A percentile compares a stretch with the other conserved stretches of the same genome.
phyloP scores from a whole-genome alignment of 805 yeast species.

The Zygosaccharomyces bailii region DNA sequence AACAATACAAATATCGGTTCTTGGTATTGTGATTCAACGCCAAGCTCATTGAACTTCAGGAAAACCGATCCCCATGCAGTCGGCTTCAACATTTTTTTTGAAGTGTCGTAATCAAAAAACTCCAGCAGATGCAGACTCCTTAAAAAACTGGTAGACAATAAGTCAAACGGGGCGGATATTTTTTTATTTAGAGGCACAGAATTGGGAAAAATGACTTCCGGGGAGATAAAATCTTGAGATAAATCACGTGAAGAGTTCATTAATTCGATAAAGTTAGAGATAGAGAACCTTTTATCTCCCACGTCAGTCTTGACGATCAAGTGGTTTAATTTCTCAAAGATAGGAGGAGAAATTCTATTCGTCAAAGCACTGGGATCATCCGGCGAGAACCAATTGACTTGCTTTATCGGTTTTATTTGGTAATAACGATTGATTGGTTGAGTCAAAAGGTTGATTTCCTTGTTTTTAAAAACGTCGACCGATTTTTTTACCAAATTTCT shows the following conservation, averaged over 20 bases:
- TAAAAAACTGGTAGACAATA: conserved; percentile 52
- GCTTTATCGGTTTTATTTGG: conserved; percentile 65
- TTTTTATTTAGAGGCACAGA: conserved; percentile 31
- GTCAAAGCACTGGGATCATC: conserved; percentile 40
- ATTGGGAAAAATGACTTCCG: conserved; percentile 32
- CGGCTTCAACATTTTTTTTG: conserved; percentile 39
- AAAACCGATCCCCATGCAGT: conserved; percentile 53
- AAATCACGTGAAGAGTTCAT: conserved; percentile 33
- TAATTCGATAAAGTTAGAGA: conserved; percentile 27
- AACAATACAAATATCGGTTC: conserved; percentile 48
- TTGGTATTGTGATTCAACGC: conserved; percentile 31
- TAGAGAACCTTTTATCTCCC: conserved; percentile 28
- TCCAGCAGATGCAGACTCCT: conserved; percentile 53
- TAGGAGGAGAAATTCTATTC: conserved; percentile 53
- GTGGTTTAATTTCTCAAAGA: conserved; percentile 41
- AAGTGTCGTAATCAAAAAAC: conserved; percentile 40
- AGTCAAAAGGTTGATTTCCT: conserved; percentile 63
- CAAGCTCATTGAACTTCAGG: conserved; percentile 31
- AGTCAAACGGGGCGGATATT: conserved; percentile 47
- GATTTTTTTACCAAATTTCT: conserved; percentile 48
- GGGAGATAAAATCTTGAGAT: conserved; percentile 33
- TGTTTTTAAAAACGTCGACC: conserved; percentile 49
- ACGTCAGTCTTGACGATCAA: conserved; percentile 32
- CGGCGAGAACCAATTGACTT: conserved; percentile 53
- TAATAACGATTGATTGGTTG: conserved; percentile 77